A percentile compares a stretch with the other conserved stretches of the same genome.
These are phyloP conservation scores for Arthrobotrys sphaeroides DNA, from an alignment of 2,329 filamentous ascomycete genomes.

Conservation along the genomic window DNA sequence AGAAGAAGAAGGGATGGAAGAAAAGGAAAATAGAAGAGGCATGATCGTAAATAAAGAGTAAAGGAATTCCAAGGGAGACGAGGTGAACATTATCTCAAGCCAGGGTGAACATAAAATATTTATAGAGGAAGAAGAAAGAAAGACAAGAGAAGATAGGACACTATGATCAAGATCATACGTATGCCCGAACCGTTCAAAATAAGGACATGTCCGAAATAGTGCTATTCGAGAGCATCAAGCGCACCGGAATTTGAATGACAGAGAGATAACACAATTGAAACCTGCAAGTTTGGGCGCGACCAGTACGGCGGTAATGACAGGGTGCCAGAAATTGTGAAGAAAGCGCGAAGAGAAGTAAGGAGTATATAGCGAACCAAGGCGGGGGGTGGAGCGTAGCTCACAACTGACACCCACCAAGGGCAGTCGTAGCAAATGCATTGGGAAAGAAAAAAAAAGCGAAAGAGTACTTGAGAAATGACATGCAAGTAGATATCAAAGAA, in stretches of 20 bases:
- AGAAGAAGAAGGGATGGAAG: too few relatives aligned
- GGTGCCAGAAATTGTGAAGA: conserved; percentile 43
- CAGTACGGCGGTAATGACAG: conserved; percentile 50
- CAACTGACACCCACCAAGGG: not conserved
- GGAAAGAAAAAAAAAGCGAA: not conserved
- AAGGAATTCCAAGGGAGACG: too few relatives aligned
- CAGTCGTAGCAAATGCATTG: not conserved
- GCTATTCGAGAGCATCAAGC: conserved; percentile 9
- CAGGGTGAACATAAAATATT: too few relatives aligned
- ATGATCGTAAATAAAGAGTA: too few relatives aligned
- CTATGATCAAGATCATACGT: conserved; percentile 1
- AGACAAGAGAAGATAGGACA: too few relatives aligned
- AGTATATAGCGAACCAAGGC: conserved; percentile 21
- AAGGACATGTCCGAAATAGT: not conserved
- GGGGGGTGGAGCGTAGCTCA: not conserved
- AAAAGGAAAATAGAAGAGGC: too few relatives aligned
- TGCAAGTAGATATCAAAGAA: conserved; percentile 6
- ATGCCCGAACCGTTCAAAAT: conserved; percentile 16
- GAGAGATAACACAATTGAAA: not conserved
- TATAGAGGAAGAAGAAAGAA: too few relatives aligned
- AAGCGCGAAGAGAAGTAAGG: conserved; percentile 2
- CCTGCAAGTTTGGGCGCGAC: conserved; percentile 16
- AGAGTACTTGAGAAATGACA: not conserved
- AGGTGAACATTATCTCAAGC: too few relatives aligned
- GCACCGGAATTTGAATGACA: not conserved